These are phyloP conservation scores for Aspergillus ellipticus DNA, from an alignment of 495 filamentous ascomycete genomes.

Conservation along the genomic window DNA sequence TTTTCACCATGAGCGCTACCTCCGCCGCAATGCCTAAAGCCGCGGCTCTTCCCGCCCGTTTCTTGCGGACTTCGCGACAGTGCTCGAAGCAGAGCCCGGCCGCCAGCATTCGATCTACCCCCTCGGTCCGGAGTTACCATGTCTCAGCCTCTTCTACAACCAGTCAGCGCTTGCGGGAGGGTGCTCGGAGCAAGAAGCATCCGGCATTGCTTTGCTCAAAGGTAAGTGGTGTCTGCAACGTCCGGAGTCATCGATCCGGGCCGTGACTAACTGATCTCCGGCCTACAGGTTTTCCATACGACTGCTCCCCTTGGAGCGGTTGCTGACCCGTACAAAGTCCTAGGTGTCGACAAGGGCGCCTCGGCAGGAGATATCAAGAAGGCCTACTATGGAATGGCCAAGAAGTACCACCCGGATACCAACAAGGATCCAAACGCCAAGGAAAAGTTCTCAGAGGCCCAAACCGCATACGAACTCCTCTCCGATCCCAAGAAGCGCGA, in stretches of 20 bases:
- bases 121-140: constrained; percentile 30
- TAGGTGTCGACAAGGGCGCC: constrained; percentile 79
- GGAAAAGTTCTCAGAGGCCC: constrained; percentile 89
- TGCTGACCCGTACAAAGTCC: constrained; percentile 77
- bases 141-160: constrained; percentile 19
- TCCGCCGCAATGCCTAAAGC: constrained; percentile 44
- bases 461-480: constrained; percentile 86
- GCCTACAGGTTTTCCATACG: constrained; percentile 68
- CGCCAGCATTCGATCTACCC: constrained; percentile 18
- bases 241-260: background rate
- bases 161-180: constrained; percentile 23
- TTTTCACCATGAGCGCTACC: constrained; percentile 36
- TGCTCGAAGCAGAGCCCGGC: constrained; percentile 30
- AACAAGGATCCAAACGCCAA: constrained; percentile 91
- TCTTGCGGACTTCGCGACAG: constrained; percentile 39
- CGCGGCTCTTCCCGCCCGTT: constrained; percentile 42
- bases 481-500: constrained; percentile 89
- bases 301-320: constrained; percentile 58
- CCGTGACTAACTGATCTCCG: constrained; percentile 9
- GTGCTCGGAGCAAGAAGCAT: constrained; percentile 10
- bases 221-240: constrained; percentile 25
- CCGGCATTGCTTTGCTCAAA: constrained; percentile 16
- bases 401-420: constrained; percentile 96
- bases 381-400: constrained; percentile 96
- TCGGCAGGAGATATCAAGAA: constrained; percentile 92